A percentile compares a stretch with the other conserved stretches of the same genome.
These are phyloP conservation scores for Aspergillus affinis DNA, from an alignment of 495 filamentous ascomycete genomes.

Conservation along the genomic window DNA sequence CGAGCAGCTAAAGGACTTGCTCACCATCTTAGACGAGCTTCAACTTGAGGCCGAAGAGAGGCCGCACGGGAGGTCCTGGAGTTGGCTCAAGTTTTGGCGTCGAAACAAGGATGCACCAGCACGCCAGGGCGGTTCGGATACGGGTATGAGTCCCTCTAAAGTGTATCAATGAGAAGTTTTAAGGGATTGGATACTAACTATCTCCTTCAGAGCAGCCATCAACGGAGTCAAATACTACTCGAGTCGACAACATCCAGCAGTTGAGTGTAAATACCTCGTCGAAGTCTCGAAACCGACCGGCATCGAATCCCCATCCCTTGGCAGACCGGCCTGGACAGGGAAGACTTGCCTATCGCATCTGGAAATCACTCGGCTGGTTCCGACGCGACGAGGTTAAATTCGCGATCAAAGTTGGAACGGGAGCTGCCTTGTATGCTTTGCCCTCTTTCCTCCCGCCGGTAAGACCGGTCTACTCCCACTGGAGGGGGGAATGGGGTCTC, in stretches of 20 bases:
- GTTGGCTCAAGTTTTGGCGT: slow-evolving; percentile 83
- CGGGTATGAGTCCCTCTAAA: slow-evolving; percentile 16
- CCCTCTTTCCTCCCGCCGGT: slow-evolving; percentile 79
- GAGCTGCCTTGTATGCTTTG: slow-evolving; percentile 82
- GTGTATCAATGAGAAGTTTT: not conserved
- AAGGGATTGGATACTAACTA: slow-evolving; percentile 1
- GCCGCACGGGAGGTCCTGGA: slow-evolving; percentile 66
- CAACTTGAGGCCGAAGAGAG: slow-evolving; percentile 63
- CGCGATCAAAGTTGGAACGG: slow-evolving; percentile 88
- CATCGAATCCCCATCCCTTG: not conserved
- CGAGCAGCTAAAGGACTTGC: slow-evolving; percentile 77
- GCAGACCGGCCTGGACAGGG: slow-evolving; percentile 27
- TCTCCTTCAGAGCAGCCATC: slow-evolving; percentile 8
- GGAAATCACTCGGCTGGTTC: slow-evolving; percentile 57
- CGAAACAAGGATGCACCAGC: slow-evolving; percentile 20
- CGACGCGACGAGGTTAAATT: slow-evolving; percentile 72
- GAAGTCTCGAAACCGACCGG: not conserved
- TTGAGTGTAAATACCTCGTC: not conserved
- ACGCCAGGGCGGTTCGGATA: slow-evolving; percentile 7
- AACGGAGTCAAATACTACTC: slow-evolving; percentile 4
- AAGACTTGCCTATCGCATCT: slow-evolving; percentile 52
- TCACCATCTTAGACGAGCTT: slow-evolving; percentile 83
- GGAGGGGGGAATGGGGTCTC: slow-evolving; percentile 96
- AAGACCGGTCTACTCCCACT: slow-evolving; percentile 77
- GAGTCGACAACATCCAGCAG: not conserved